Base-by-base conservation (phyloP, 345 rosid species). In the Erodium maritimum region DNA sequence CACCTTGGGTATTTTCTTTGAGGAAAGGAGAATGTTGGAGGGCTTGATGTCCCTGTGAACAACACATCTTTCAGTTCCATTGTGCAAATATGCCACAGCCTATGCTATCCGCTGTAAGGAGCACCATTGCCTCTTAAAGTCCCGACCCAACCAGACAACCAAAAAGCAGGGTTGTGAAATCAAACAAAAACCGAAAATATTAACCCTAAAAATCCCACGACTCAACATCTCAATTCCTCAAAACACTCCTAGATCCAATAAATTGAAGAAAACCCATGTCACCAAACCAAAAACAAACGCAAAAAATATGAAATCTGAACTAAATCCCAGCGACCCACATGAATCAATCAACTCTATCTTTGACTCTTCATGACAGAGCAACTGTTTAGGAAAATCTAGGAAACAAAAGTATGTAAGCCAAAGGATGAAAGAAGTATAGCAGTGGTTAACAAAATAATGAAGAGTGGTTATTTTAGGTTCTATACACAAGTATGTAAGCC, bases 41-140 rank as follows among this genome's bases (percentile, higher is more conserved):
- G 96, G 98, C 71, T 91, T 88, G 42, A 91, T 88, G 70, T 91
- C 98, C 74, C 96, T 86, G 55, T 88, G 96, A 58, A 88, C 96
- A 72, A 91, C 89, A 54, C 95, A 88, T 77, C 87, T 82, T 12
- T 84, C 95, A 0, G 95, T 84, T 46, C 95, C 96, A 55, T 71
- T 79, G 71, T 88, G 98, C 69, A 91, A 69, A 72, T 86, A 91
- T 10, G 78, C 77, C 24, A 91, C 69, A 21, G 96, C 90, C 55
- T 84, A 82, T 50, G 93, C 96, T 61, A 88, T 77, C 54, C 95
- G n/a, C n/a, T n/a, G n/a, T n/a, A n/a, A n/a, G n/a, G 48, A 10
- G 48, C 48, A 42, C 48, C 48, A 42, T 7, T 42, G 48, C 48
- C 48, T 42, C 48, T 14, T 42, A 42, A n/a, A 42, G 11, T 16